These are phyloP conservation scores for Hapsidospora chrysogenum DNA, from an alignment of 495 filamentous ascomycete genomes.

Conservation along the genomic window DNA sequence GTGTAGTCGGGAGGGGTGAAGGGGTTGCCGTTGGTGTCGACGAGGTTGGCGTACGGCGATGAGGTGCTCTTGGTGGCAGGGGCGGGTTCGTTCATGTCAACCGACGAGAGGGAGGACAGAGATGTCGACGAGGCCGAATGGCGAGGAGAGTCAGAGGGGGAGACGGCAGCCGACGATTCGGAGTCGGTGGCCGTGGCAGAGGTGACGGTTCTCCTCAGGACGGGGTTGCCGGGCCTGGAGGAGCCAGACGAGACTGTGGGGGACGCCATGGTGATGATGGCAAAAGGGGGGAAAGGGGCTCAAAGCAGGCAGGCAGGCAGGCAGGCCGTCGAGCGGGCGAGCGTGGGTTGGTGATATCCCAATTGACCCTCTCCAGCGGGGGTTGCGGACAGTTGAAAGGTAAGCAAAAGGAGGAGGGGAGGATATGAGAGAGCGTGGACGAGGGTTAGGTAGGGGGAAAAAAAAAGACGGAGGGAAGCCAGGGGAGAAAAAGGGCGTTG, in stretches of 20 bases:
- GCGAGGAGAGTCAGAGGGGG: slow-evolving; percentile 51
- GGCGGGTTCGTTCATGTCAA: slow-evolving; percentile 19
- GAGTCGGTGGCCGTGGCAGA: slow-evolving; percentile 17
- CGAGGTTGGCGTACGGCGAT: slow-evolving; percentile 32
- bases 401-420: no score
- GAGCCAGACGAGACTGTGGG: neutral
- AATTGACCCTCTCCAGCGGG: no score
- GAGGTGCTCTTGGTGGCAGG: slow-evolving; percentile 6
- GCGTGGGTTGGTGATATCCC: no score
- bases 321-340: no score
- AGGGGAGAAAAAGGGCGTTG: no score
- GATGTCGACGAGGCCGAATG: slow-evolving; percentile 78
- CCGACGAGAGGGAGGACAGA: slow-evolving; percentile 70
- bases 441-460: no score
- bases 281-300: no score
- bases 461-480: no score
- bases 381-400: no score
- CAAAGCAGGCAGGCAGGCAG: no score
- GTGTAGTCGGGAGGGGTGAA: slow-evolving; percentile 62
- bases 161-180: slow-evolving; percentile 44
- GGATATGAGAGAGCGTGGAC: no score
- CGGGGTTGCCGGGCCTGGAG: slow-evolving; percentile 8
- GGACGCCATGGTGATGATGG: neutral
- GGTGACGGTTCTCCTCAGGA: slow-evolving; percentile 20
- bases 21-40: slow-evolving; percentile 58